Percentiles rank a stretch among this genome's conserved stretches.
phyloP scores from a whole-genome alignment of 495 filamentous ascomycete genomes.

The Podospora bellae-mahoneyi region DNA sequence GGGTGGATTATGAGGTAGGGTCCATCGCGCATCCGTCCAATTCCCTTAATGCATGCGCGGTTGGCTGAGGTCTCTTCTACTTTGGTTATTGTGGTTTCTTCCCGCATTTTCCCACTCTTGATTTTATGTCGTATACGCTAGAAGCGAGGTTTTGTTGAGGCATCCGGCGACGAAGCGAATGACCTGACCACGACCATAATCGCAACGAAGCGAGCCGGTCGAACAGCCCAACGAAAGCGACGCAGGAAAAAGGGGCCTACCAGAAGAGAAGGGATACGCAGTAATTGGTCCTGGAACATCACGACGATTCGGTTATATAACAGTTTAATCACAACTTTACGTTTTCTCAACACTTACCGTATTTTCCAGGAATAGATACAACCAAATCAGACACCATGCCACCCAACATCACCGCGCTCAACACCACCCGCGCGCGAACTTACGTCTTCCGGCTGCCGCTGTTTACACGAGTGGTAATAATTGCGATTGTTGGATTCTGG shows the following conservation, averaged over 20 bases:
- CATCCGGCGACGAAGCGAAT: neutral
- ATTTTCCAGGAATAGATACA: neutral
- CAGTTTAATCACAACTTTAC: neutral
- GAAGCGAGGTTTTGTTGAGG: neutral
- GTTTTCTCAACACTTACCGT: neutral
- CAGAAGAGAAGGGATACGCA: neutral
- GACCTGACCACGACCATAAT: neutral
- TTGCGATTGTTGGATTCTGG: slow-evolving; percentile 67
- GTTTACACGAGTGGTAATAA: slow-evolving; percentile 71
- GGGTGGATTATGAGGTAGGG: neutral
- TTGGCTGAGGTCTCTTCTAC: neutral
- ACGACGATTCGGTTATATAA: neutral
- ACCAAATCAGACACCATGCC: slow-evolving; percentile 19
- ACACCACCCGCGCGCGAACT: slow-evolving; percentile 45
- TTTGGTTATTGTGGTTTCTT: neutral
- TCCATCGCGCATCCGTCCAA: neutral
- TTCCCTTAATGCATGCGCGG: neutral
- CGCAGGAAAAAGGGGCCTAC: neutral
- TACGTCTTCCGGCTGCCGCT: slow-evolving; percentile 85
- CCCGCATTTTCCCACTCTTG: neutral
- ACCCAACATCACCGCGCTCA: slow-evolving; percentile 31
- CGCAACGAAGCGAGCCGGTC: neutral
- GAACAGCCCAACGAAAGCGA: neutral
- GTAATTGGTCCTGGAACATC: neutral
- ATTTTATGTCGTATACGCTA: neutral